phyloP scores from a whole-genome alignment of 257 asterid genomes.

The Cruciata laevipes region DNA sequence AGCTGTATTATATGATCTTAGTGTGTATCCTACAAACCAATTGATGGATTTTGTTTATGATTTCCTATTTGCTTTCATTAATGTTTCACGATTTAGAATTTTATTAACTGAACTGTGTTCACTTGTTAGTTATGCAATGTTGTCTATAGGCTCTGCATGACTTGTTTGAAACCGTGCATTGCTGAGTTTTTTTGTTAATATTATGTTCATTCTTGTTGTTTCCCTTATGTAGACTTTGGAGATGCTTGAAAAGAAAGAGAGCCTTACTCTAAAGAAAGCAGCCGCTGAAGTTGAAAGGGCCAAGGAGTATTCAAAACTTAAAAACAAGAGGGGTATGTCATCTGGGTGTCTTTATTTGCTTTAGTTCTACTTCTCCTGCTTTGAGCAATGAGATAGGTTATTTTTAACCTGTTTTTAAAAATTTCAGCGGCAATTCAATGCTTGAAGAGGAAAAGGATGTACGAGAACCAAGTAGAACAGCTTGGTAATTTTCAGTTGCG shows the following conservation, averaged over 20 bases:
- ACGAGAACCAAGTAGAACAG: constrained; percentile 73
- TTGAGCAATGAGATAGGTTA: neutral
- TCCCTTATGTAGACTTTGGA: constrained; percentile 44
- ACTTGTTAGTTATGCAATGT: neutral
- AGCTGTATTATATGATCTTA: neutral
- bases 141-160: neutral
- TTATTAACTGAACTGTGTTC: neutral
- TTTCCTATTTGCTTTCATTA: too few species aligned
- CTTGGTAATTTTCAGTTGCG: constrained; percentile 74
- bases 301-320: constrained; percentile 54
- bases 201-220: constrained; percentile 7
- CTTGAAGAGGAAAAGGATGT: constrained; percentile 73
- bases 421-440: constrained; percentile 82
- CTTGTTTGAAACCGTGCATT: neutral
- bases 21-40: neutral
- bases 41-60: too few species aligned
- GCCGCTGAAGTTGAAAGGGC: constrained; percentile 57
- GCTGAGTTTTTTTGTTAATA: neutral
- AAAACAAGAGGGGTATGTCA: constrained; percentile 69
- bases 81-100: neutral
- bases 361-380: neutral
- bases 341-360: neutral
- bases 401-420: neutral
- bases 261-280: constrained; percentile 60
- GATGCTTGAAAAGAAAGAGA: constrained; percentile 78